Percentiles rank a stretch among this genome's conserved stretches.
These are phyloP conservation scores for Thermoascus crustaceus DNA, from an alignment of 2,329 filamentous ascomycete species.

Conservation along the genomic window DNA sequence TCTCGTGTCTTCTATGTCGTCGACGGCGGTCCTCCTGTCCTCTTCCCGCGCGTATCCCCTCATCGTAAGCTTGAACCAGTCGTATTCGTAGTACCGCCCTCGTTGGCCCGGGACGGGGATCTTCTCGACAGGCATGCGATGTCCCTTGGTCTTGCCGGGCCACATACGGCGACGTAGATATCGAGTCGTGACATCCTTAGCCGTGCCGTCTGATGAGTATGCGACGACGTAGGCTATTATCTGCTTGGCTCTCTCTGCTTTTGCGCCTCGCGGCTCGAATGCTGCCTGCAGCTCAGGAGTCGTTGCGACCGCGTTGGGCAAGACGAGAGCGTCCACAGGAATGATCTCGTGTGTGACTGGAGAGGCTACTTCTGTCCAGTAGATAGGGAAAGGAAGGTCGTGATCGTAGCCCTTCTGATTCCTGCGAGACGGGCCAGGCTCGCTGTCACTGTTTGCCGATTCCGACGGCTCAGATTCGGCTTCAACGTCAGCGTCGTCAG, in stretches of 20 bases:
- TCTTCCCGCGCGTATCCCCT: slow-evolving; percentile 56
- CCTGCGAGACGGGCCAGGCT: slow-evolving; percentile 19
- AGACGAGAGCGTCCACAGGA: slow-evolving; percentile 66
- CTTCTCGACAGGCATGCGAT: slow-evolving; percentile 69
- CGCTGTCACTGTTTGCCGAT: slow-evolving; percentile 13
- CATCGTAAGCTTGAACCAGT: slow-evolving; percentile 84
- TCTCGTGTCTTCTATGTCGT: slow-evolving; percentile 69
- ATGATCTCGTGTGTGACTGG: slow-evolving; percentile 71
- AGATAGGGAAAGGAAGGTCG: slow-evolving; percentile 75
- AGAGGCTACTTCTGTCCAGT: slow-evolving; percentile 88
- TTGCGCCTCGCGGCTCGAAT: slow-evolving; percentile 74
- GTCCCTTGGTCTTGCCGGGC: slow-evolving; percentile 84
- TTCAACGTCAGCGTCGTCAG: slow-evolving; percentile 10
- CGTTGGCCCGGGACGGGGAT: slow-evolving; percentile 68
- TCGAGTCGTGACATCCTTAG: slow-evolving; percentile 88
- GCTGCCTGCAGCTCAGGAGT: slow-evolving; percentile 63
- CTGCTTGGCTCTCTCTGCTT: slow-evolving; percentile 79
- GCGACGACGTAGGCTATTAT: slow-evolving; percentile 84
- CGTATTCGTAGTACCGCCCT: slow-evolving; percentile 69
- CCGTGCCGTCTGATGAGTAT: slow-evolving; percentile 73
- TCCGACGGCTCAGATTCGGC: slow-evolving; percentile 11
- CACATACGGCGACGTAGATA: slow-evolving; percentile 76
- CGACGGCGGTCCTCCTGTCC: slow-evolving; percentile 55
- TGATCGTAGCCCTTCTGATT: slow-evolving; percentile 55
- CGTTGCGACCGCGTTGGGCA: slow-evolving; percentile 58